phyloP scores from a whole-genome alignment of 139 green algal genomes.

The Zygnema cylindricum region DNA sequence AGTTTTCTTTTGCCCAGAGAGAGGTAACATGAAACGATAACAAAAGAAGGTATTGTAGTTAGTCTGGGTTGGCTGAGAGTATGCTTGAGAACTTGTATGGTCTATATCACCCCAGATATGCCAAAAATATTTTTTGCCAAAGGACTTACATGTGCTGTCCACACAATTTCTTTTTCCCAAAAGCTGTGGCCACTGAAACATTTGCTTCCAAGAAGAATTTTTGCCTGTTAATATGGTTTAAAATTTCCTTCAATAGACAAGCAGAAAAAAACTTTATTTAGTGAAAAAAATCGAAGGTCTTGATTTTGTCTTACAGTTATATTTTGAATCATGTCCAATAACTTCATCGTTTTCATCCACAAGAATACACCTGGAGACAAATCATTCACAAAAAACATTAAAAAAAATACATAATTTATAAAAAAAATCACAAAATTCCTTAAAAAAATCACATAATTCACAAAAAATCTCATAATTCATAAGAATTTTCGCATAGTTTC shows the following conservation, averaged over 20 bases:
- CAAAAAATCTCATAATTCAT: too few species aligned
- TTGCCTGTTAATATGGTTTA: not conserved
- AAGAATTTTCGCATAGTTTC: too few species aligned
- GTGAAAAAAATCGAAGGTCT: constrained; percentile 9
- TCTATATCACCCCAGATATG: too few species aligned
- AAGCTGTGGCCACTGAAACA: not conserved
- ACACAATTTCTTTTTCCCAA: too few species aligned
- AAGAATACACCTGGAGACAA: constrained; percentile 82
- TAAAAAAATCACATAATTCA: too few species aligned
- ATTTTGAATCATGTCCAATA: constrained; percentile 80
- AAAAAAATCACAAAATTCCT: too few species aligned
- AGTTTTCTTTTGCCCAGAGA: not conserved
- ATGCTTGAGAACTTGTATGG: too few species aligned
- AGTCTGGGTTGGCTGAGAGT: not conserved
- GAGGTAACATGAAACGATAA: not conserved
- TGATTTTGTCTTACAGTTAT: constrained; percentile 70
- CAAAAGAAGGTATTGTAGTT: not conserved
- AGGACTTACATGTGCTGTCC: too few species aligned
- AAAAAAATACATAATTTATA: too few species aligned
- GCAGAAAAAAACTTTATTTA: not conserved
- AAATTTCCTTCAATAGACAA: not conserved
- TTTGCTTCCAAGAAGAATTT: not conserved
- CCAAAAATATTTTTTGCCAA: too few species aligned
- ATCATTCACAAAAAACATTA: too few species aligned
- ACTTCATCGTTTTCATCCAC: constrained; percentile 86